Evolutionary conservation across 768 basidiomycete genomes (phyloP).

Genomic region (Asterophora lycoperdoides): DNA sequence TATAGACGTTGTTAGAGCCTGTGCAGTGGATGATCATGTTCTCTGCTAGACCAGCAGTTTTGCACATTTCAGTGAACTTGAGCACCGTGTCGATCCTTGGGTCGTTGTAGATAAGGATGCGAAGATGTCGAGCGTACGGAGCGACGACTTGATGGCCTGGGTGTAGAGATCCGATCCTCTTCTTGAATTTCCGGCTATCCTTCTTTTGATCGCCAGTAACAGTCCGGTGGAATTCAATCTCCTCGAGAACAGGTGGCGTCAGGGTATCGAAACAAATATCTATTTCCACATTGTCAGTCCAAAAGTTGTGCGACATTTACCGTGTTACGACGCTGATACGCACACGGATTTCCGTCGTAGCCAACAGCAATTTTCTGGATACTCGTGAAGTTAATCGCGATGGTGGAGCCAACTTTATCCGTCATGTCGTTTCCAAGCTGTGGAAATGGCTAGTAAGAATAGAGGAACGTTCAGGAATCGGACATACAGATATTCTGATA

Average conservation of each 20-base stretch:
- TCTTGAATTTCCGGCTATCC: slow-evolving; percentile 46
- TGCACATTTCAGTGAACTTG: slow-evolving; percentile 52
- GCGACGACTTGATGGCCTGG: slow-evolving; percentile 56
- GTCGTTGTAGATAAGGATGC: slow-evolving; percentile 52
- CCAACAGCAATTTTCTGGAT: slow-evolving; percentile 61
- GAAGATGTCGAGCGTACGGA: slow-evolving; percentile 69
- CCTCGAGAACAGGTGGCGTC: slow-evolving; percentile 62
- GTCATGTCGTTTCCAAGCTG: slow-evolving; percentile 57
- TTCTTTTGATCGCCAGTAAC: slow-evolving; percentile 35
- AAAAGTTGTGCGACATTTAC: not conserved
- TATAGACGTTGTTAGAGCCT: slow-evolving; percentile 42
- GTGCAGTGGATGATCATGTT: slow-evolving; percentile 30
- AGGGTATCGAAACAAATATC: slow-evolving; percentile 67
- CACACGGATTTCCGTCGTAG: slow-evolving; percentile 64
- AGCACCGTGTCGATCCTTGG: slow-evolving; percentile 41
- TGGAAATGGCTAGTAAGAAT: slow-evolving; percentile 4
- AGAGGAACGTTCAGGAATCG: not conserved
- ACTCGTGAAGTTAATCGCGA: slow-evolving; percentile 53
- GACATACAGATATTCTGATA: slow-evolving; percentile 54
- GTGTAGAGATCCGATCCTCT: slow-evolving; percentile 55
- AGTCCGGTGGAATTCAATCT: slow-evolving; percentile 52
- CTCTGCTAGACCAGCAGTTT: slow-evolving; percentile 38
- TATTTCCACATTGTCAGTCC: slow-evolving; percentile 22
- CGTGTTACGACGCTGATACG: slow-evolving; percentile 16
- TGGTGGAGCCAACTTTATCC: slow-evolving; percentile 45